A percentile compares a stretch with the other conserved stretches of the same genome.
These are phyloP conservation scores for Gastrolobium villosum DNA, from an alignment of 306 rosid genomes.

Conservation along the genomic window DNA sequence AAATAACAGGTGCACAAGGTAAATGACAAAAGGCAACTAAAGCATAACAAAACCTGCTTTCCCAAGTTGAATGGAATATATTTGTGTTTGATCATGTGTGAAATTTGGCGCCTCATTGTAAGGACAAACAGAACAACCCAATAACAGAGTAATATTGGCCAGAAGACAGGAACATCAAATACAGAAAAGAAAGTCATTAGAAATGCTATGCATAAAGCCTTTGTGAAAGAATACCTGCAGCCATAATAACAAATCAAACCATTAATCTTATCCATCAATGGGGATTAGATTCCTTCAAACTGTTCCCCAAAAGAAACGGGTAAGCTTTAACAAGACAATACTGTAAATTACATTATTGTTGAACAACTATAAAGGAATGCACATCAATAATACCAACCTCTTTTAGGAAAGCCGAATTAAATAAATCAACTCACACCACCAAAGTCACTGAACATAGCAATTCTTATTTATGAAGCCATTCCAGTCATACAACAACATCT, in stretches of 20 bases:
- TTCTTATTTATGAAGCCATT: neutral
- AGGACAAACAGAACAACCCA: constrained; percentile 91
- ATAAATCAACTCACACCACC: constrained; percentile 16
- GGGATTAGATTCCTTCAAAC: neutral
- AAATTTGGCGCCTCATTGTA: constrained; percentile 93
- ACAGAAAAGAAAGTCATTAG: constrained; percentile 90
- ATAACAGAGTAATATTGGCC: constrained; percentile 92
- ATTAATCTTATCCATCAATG: constrained; percentile 11
- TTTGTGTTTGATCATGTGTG: constrained; percentile 94
- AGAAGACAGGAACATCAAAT: constrained; percentile 94
- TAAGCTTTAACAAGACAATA: neutral
- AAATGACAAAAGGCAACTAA: constrained; percentile 24
- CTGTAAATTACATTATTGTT: constrained; percentile 4
- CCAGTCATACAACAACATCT: neutral
- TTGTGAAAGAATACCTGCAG: constrained; percentile 91
- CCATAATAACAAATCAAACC: constrained; percentile 32
- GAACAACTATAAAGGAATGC: neutral
- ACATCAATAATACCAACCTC: constrained; percentile 7
- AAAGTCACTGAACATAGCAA: neutral
- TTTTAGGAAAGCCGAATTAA: neutral
- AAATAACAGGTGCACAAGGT: neutral
- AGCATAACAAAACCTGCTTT: constrained; percentile 72
- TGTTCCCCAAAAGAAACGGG: constrained; percentile 15
- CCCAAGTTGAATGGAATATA: constrained; percentile 85
- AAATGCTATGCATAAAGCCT: constrained; percentile 83